phyloP scores from a whole-genome alignment of 257 asterid genomes.

The Solanum sparsipilum region DNA sequence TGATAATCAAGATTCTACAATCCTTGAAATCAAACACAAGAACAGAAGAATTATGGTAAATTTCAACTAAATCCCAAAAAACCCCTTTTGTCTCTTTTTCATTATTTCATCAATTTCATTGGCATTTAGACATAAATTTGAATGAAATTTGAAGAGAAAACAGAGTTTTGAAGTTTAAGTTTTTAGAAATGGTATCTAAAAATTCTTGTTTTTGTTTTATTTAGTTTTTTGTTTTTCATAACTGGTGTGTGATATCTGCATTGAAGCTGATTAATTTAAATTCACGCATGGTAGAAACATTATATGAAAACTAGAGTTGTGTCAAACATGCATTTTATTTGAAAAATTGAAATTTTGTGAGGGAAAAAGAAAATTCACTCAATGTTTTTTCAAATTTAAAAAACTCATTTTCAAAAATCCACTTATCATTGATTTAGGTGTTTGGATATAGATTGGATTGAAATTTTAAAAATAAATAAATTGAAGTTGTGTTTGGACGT shows the following conservation, averaged over 20 bases:
- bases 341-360: background rate
- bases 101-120: background rate
- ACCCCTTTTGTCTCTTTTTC: background rate
- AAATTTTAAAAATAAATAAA: no score
- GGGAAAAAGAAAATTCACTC: background rate
- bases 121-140: background rate
- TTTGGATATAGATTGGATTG: no score
- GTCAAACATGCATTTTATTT: no score
- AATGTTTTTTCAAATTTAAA: background rate
- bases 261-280: background rate
- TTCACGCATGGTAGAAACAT: background rate
- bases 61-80: background rate
- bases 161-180: background rate
- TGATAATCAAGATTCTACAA: constrained; percentile 46
- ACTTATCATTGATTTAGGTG: background rate
- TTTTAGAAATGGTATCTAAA: background rate
- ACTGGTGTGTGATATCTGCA: rapidly evolving
- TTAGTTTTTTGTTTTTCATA: background rate
- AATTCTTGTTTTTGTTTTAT: background rate
- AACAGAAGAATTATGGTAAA: constrained; percentile 67
- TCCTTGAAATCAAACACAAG: constrained; percentile 56
- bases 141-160: background rate
- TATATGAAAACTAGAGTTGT: no score
- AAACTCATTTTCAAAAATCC: background rate
- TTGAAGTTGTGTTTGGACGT: no score